These are phyloP conservation scores for Moesziomyces globuligerus DNA, from an alignment of 1,284 basidiomycete species.

Conservation along the genomic window DNA sequence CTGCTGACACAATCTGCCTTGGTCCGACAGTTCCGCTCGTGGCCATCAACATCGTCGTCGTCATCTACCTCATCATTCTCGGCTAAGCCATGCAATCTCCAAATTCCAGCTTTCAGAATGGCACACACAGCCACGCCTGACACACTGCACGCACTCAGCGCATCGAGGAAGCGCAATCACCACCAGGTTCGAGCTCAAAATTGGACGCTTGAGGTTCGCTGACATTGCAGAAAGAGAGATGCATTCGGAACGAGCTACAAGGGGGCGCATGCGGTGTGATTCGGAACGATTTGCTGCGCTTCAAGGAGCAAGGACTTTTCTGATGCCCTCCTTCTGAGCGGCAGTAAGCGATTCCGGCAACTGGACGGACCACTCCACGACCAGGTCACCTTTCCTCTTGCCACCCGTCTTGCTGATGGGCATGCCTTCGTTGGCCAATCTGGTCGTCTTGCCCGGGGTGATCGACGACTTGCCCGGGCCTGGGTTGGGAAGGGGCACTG, in stretches of 20 bases:
- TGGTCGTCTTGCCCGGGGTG: slow-evolving; percentile 57
- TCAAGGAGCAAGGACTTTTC: slow-evolving; percentile 47
- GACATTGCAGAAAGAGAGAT: too few relatives aligned
- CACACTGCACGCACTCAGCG: too few relatives aligned
- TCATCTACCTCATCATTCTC: slow-evolving; percentile 55
- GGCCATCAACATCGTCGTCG: slow-evolving; percentile 58
- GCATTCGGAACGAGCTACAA: background rate
- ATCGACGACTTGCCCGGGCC: slow-evolving; percentile 49
- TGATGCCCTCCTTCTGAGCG: slow-evolving; percentile 51
- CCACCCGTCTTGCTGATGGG: slow-evolving; percentile 63
- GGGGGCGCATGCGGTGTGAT: background rate
- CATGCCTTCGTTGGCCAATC: slow-evolving; percentile 64
- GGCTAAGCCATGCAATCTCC: slow-evolving; percentile 20
- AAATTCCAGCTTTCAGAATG: too few relatives aligned
- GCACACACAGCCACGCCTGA: too few relatives aligned
- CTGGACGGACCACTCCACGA: slow-evolving; percentile 63
- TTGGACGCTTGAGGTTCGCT: too few relatives aligned
- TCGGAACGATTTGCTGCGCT: background rate
- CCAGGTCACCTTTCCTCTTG: slow-evolving; percentile 61
- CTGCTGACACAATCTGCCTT: background rate
- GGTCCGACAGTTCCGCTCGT: slow-evolving; percentile 50
- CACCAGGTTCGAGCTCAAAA: too few relatives aligned
- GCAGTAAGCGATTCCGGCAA: slow-evolving; percentile 57
- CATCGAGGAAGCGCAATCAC: too few relatives aligned
- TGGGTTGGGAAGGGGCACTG: slow-evolving; percentile 57